These are phyloP conservation scores for Phytophthora ramorum DNA, from an alignment of 352 stramenopile genomes.

Conservation along the genomic window DNA sequence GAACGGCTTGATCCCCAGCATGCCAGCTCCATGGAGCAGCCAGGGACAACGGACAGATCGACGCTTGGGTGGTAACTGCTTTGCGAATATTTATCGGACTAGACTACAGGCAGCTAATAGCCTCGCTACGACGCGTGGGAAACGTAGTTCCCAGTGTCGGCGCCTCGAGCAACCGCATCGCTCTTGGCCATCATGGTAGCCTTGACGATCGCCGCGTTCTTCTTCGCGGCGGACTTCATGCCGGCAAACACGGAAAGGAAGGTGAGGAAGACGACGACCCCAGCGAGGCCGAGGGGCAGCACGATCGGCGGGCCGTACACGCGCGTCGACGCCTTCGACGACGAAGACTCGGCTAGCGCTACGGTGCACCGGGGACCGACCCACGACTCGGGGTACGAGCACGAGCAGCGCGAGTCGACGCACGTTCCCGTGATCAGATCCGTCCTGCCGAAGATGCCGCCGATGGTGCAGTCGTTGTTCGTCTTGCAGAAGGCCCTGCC, in stretches of 20 bases:
- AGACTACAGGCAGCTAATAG: background rate
- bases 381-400: conserved; percentile 52
- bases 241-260: conserved; percentile 38
- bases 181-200: conserved; percentile 29
- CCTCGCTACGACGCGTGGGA: conserved; percentile 7
- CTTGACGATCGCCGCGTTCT: conserved; percentile 25
- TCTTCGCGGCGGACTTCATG: conserved; percentile 25
- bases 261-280: conserved; percentile 33
- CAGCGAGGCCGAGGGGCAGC: conserved; percentile 32
- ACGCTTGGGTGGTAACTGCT: conserved; percentile 14
- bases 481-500: conserved; percentile 50
- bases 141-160: conserved; percentile 10
- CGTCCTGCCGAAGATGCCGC: conserved; percentile 37
- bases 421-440: conserved; percentile 51
- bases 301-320: conserved; percentile 46
- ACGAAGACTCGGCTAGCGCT: conserved; percentile 30
- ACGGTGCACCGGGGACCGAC: conserved; percentile 63
- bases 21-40: conserved; percentile 19
- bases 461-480: conserved; percentile 53
- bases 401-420: conserved; percentile 51
- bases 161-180: conserved; percentile 7
- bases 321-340: conserved; percentile 26
- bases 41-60: conserved; percentile 4
- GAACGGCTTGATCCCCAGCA: conserved; percentile 72
- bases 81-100: conserved; percentile 21